Evolutionary conservation across 2,329 filamentous ascomycete species (phyloP), one percentile per base, ranked within the genome.

Genomic region (Pseudogymnoascus sp.): DNA sequence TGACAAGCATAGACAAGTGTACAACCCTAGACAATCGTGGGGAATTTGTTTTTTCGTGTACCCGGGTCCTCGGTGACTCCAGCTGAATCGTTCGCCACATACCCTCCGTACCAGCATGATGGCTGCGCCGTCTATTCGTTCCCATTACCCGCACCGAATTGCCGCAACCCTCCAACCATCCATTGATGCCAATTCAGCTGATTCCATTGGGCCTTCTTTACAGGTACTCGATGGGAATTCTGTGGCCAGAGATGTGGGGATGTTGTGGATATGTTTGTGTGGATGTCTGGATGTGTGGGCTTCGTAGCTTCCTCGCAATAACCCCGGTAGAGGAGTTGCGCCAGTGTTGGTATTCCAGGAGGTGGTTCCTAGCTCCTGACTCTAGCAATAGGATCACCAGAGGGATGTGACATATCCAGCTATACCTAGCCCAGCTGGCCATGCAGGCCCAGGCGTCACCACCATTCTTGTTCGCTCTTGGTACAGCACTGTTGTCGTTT

Each of bases 391-490:
- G 45, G 45, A 52, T 52, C 45, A 52, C 2, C 45, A 19, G 26
- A 52, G 26, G 26, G 45, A 52, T 31, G 49, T 55, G 49, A 55
- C 49, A 55, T 55, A 55, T 55, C 49, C 49, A 55, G 29, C 49
- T 55, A 55, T 55, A 33, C 49, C 49, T 55, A 55, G 49, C 26
- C 26, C 49, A 55, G 49, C 49, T 55, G 49, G 49, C 49, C 26
- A 55, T 55, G 49, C 49, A 55, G 49, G 29, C 49, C 49, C 21
- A 55, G 49, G 43, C 43, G 23, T 52, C 43, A 52, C 39, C 23
- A 26, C 43, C 23, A 33, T 55, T 55, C 26, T 55, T 55, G 49
- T 55, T 55, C 49, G 29, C 29, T 55, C 26, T 6, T 12, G 26
- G 49, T 55, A 31, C n/a, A 26, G 26, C 19, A 16, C n/a, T 26